Base-by-base conservation (phyloP, 108 stramenopile genomes). In the Asterionellopsis glacialis region DNA sequence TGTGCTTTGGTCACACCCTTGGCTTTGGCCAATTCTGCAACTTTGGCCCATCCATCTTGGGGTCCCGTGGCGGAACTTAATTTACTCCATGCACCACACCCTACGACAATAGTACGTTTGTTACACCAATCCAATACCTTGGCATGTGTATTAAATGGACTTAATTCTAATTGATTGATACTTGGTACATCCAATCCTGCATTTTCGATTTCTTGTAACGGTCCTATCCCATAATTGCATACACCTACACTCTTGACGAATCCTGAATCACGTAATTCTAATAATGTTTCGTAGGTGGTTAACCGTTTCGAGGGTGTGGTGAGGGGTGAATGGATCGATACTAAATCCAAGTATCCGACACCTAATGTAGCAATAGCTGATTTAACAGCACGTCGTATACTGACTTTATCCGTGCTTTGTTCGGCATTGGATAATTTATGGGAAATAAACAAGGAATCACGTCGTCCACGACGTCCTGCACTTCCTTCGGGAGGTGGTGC, bases 1-100 rank as follows among this genome's bases (percentile, higher is more conserved):
- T 91, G 90, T 12, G 86, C 86, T 64, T 91, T 91, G 45, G 90
- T 91, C 64, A 88, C 74, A 18, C 74, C 75, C 40, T 77, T 82
- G 0, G 22, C 45, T 40, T 78, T 72, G 0, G 86, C 81, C 14
- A 86, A 48, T 2, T 79, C 74, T 19, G 70, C 62, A 19, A 84
- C 21, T 13, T 83, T 57, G 22, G 74, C 67, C 83, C 90, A 85
- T 44, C 74, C 74, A 21, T 82, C 68, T 14, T 55, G 67, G 0
- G 84, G 83, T 15, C 84, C 85, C 61, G 68, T 64, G 11, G 52
- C 63, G 55, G 84, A 63, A 49, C 77, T 79, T 14, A 91, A 67
- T 59, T 76, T 80, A n/a, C 83, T 84, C 87, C 87, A 91, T 0
- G 86, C 79, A 14, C 74, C 65, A 55, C 87, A 88, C 11, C 69